Evolutionary conservation across 257 asterid species (phyloP), one percentile per base, ranked within the genome.

Genomic region (Asclepias syriaca): DNA sequence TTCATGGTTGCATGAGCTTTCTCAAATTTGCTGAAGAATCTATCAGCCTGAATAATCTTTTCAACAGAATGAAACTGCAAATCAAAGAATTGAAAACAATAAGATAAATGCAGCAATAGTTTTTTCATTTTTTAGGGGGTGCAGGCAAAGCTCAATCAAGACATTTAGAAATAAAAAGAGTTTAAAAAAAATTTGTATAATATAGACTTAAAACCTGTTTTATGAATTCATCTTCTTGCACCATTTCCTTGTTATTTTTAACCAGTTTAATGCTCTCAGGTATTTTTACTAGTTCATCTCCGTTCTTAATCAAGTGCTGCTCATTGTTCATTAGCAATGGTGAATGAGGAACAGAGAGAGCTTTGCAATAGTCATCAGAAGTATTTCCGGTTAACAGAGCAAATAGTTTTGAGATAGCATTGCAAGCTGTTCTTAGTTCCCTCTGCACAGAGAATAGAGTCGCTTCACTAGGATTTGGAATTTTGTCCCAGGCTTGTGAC

Each of bases 11-110:
- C 81, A 74, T 70, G 81, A 68, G 86, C 84, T 86, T 86, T 89
- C 79, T 83, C 92, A 65, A 82, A 78, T 75, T 87, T 87, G 70
- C 79, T 66, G 51, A 88, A 86, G 90, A 82, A 88, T 76, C 72
- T 74, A 59, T 69, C 74, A 58, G 75, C 81, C 16, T 59, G 80
- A 63, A 14, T 40, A 63, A 68, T 68, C 56, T 75, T 82, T 67
- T 77, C 84, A 69, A 72, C 74, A 66, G 66, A 73, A 64, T 67
- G 74, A 59, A 77, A 69, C 89, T 87, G 84, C 85, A 83, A 27
- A 63, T 49, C 14, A 49, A 53, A 59, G 40, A 40, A 66, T 55
- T 9, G 39, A 11, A 69, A 40, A 60, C 16, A 48, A 49, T 34
- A 5, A 69, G 12, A 61, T 68, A 32, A 27, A 46, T 49, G 55